These are phyloP conservation scores for Pouteria campechiana DNA, from an alignment of 179 eudicot genomes.

Conservation along the genomic window DNA sequence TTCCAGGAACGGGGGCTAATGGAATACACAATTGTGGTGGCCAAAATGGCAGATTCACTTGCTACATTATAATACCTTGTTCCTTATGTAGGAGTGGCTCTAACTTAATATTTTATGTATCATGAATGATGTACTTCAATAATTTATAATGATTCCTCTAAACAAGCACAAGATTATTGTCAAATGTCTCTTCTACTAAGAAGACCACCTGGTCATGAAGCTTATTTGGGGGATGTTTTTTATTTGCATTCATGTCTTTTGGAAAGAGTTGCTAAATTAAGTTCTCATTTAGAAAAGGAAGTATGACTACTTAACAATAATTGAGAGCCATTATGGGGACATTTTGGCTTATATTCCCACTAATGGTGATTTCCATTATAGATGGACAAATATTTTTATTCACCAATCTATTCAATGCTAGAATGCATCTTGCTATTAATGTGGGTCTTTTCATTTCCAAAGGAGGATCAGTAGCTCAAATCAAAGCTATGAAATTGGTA, in stretches of 20 bases:
- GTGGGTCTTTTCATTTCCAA: no score
- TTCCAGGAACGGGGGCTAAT: not conserved
- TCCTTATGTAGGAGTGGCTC: no score
- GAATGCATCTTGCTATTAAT: not conserved
- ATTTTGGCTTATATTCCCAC: constrained; percentile 9
- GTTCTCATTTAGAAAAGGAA: no score
- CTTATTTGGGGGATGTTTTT: constrained; percentile 4
- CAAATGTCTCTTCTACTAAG: not conserved
- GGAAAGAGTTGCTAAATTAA: constrained; percentile 3
- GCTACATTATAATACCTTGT: no score
- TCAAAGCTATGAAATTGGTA: no score
- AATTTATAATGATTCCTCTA: no score
- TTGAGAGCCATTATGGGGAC: not conserved
- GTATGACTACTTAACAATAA: no score
- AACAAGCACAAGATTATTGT: not conserved
- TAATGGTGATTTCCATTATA: constrained; percentile 14
- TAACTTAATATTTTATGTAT: no score
- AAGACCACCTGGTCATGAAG: not conserved
- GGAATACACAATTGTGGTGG: not conserved
- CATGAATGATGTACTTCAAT: no score
- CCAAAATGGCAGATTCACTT: not conserved
- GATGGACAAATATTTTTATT: constrained; percentile 14
- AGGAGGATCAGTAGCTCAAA: no score
- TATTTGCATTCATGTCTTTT: constrained; percentile 3
- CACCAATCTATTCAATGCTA: constrained; percentile 11